These are phyloP conservation scores for Coniella vitis DNA, from an alignment of 2,329 filamentous ascomycete genomes.

Conservation along the genomic window DNA sequence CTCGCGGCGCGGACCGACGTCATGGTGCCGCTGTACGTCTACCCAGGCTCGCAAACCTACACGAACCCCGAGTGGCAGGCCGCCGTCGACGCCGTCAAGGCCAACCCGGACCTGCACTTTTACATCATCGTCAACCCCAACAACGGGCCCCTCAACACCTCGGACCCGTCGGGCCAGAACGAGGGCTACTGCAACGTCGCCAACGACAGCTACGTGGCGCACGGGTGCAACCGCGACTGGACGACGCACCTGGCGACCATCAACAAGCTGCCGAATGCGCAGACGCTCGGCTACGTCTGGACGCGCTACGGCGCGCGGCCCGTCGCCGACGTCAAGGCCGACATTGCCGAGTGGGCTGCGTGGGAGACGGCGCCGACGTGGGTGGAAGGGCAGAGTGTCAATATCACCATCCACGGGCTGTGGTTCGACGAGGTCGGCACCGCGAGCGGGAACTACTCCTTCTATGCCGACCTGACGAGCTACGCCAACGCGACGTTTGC, in stretches of 20 bases:
- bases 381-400: constrained; percentile 5
- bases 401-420: constrained; percentile 18
- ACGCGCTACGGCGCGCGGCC: constrained; percentile 13
- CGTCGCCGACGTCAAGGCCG: constrained; percentile 4
- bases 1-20: constrained; percentile 10
- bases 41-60: constrained; percentile 11
- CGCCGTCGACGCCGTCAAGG: constrained; percentile 12
- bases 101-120: constrained; percentile 12
- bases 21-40: constrained; percentile 16
- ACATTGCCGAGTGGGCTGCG: constrained; percentile 15
- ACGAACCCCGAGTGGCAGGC: constrained; percentile 16
- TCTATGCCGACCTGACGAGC: constrained; percentile 7
- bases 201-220: constrained; percentile 12
- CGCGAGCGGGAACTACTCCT: constrained; percentile 1
- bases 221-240: constrained; percentile 19
- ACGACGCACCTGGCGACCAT: constrained; percentile 15
- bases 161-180: constrained; percentile 10
- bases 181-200: constrained; percentile 14
- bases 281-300: constrained; percentile 17
- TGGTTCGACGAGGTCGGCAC: constrained; percentile 18
- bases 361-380: constrained; percentile 14
- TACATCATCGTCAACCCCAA: constrained; percentile 17
- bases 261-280: constrained; percentile 15
- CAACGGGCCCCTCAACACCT: constrained; percentile 15
- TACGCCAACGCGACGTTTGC: constrained; percentile 13